Base-by-base conservation (phyloP, 148 eudicot species). In the Chenopodium suecicum region DNA sequence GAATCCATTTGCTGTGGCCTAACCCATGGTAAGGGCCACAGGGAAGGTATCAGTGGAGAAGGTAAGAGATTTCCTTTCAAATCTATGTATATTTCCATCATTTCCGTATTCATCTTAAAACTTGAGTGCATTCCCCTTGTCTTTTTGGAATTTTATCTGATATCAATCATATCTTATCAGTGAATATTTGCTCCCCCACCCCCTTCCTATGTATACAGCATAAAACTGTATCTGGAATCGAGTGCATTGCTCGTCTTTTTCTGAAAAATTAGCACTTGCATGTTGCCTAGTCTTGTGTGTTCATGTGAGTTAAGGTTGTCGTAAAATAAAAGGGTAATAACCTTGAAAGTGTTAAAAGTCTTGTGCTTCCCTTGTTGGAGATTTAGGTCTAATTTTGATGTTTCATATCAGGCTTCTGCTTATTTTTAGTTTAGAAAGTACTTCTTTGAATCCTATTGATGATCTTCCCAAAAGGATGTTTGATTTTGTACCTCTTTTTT, bases 1-100 rank as follows among this genome's bases (percentile, higher is more conserved):
- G 87, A 85, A 74, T 91, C 99, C 0, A 70, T 94, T 76, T 90
- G 91, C 81, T 88, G 88, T 68, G 93, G 90, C 67, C 81, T 77
- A 69, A 74, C 70, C 37, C 65, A 76, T 54, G 88, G 86, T 73
- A 86, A 89, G 80, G 64, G 78, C 44, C 68, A 84, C 73, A 78
- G 80, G 52, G 84, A 71, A 74, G 54, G 85, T 68, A 54, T n/a
- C 5, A 78, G 82, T 78, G 84, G 70, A 89, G 91, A 86, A 93
- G 96, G 97, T 95, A 91, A n/a, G 63, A 16, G 22, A 68, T 78
- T 65, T 69, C 50, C 78, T 68, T 22, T 37, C 73, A 9, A 22
- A 44, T 3, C 73, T 62, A 14, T 76, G 52, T 64, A 70, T 37
- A 66, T 29, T 74, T 50, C 44, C n/a, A 48, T 46, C 16, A 13